phyloP scores from a whole-genome alignment of 2,329 filamentous ascomycete genomes.

The Verticillium nonalfalfae region DNA sequence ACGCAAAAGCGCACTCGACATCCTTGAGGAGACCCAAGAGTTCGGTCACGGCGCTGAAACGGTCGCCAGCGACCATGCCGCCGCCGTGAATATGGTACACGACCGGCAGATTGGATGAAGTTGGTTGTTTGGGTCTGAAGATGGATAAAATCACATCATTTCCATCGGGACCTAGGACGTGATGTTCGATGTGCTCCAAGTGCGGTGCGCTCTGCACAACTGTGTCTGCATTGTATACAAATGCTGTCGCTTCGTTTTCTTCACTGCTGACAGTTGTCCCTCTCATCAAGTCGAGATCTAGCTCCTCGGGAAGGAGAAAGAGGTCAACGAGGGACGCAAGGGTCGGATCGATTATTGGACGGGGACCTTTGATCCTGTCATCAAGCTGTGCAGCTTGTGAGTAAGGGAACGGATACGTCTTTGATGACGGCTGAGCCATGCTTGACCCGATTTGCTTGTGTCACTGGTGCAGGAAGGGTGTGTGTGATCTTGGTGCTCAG shows the following conservation, averaged over 20 bases:
- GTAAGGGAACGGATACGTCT: conserved; percentile 11
- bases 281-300: conserved; percentile 12
- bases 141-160: conserved; percentile 11
- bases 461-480: too few species aligned
- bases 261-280: conserved; percentile 1
- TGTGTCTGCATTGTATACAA: conserved; percentile 9
- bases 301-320: conserved; percentile 11
- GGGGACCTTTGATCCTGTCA: conserved; percentile 12
- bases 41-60: conserved; percentile 14
- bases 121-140: conserved; percentile 10
- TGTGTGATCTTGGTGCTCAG: neutral
- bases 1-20: conserved; percentile 14
- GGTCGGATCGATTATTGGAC: conserved; percentile 9
- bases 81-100: conserved; percentile 17
- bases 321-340: conserved; percentile 13
- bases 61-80: conserved; percentile 15
- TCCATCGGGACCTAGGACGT: conserved; percentile 2
- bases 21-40: conserved; percentile 11
- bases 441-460: neutral
- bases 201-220: conserved; percentile 6
- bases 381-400: conserved; percentile 13
- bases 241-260: neutral
- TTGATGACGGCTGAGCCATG: neutral
- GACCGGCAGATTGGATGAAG: conserved; percentile 4
- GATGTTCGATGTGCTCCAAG: conserved; percentile 9